Evolutionary conservation across 23 red algal genomes (phyloP), one percentile per base, ranked within the genome.

Genomic region (Chondrus crispus): DNA sequence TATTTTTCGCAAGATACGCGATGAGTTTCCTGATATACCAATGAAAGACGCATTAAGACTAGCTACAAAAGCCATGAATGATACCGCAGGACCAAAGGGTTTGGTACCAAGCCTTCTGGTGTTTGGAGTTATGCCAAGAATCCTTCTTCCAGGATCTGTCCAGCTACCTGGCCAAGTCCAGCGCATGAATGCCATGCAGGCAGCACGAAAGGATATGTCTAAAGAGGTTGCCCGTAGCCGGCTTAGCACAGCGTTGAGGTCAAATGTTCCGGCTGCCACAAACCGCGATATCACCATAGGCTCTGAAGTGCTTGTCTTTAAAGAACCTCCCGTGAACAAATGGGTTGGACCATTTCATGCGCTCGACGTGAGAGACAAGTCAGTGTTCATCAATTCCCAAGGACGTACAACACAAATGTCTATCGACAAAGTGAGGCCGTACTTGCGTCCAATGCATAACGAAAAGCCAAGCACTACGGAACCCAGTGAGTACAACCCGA

Each of bases 351-450:
- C 12, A 26, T 77, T 39, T 1, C 1, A 46, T 26, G 71, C 43
- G 37, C 37, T 48, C n/a, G 0, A 2, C 38, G 44, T 14, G 38
- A 26, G n/a, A 10, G 71, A 38, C 11, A 42, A 77, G 71, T 26
- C 43, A 10, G 14, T 74, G 3, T 36, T 38, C 14, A 28, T 85
- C 19, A 68, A 62, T 26, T 47, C 38, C 81, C 30, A 35, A 66
- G 81, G 57, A 5, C 13, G 2, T 2, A 4, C 3, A 16, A 71
- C 36, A 36, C 49, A 22, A 32, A 16, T 68, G 4, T 85, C 54
- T 4, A 18, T 71, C n/a, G 81, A 85, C 81, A 62, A 42, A 7
- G 33, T 85, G n/a, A n/a, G n/a, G n/a, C n/a, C n/a, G n/a, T n/a
- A n/a, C n/a, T n/a, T n/a, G n/a, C n/a, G n/a, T n/a, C n/a, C n/a